These are phyloP conservation scores for Melocanna baccifera DNA, from an alignment of 176 grass and related monocot species.

Conservation along the genomic window DNA sequence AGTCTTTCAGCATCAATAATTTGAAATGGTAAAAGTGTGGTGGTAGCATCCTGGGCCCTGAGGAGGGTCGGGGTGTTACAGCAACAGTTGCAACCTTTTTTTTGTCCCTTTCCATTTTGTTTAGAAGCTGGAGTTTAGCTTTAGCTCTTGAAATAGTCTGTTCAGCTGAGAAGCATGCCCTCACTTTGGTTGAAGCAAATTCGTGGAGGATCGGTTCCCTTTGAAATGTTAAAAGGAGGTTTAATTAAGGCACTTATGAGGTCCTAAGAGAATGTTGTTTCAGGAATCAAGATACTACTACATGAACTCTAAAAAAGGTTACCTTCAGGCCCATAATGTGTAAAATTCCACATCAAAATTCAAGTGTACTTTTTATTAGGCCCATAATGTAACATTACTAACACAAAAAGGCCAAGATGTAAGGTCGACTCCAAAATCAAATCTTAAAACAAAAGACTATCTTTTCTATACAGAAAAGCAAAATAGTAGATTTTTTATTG, in stretches of 20 bases:
- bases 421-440: not conserved
- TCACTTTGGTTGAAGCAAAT: not conserved
- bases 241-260: not conserved
- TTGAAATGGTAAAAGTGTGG: no score
- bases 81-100: not conserved
- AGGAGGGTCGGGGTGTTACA: no score
- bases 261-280: not conserved
- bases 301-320: not conserved
- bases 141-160: not conserved
- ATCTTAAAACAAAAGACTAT: not conserved
- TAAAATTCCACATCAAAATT: not conserved
- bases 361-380: not conserved
- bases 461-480: not conserved
- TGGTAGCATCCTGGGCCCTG: no score
- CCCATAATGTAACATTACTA: not conserved
- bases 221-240: not conserved
- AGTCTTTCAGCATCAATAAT: no score
- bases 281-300: not conserved
- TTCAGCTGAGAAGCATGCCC: not conserved
- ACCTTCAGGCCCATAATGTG: no score
- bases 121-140: not conserved
- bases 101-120: no score
- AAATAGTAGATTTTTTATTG: constrained; percentile 9
- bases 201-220: not conserved
- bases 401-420: not conserved